phyloP scores from a whole-genome alignment of 2,329 filamentous ascomycete species.

The Malbranchea cinnamomea region DNA sequence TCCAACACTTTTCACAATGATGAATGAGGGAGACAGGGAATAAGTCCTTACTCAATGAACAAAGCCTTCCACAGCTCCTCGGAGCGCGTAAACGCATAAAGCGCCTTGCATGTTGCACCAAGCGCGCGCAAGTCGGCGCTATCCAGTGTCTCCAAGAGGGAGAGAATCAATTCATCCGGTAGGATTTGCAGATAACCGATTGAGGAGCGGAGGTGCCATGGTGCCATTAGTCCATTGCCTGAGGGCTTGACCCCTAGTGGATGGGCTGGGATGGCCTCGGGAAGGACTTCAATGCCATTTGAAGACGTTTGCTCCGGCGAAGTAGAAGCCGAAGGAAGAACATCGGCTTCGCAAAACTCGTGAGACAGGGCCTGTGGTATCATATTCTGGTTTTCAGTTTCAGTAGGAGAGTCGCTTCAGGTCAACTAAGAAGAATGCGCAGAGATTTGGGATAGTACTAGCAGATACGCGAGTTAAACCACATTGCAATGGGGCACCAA shows the following conservation, averaged over 20 bases:
- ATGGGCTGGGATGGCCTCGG: constrained; percentile 55
- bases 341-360: too few relatives aligned
- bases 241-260: constrained; percentile 72
- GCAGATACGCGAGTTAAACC: too few relatives aligned
- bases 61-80: constrained; percentile 84
- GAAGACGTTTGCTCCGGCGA: too few relatives aligned
- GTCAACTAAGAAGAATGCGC: too few relatives aligned
- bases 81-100: constrained; percentile 69
- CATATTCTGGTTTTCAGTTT: too few relatives aligned
- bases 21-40: constrained; percentile 4
- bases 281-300: constrained; percentile 28
- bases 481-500: too few relatives aligned
- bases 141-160: constrained; percentile 63
- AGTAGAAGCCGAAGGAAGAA: too few relatives aligned
- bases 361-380: too few relatives aligned
- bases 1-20: too few relatives aligned
- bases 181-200: constrained; percentile 52
- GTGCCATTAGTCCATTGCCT: constrained; percentile 62
- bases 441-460: too few relatives aligned
- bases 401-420: too few relatives aligned
- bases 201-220: constrained; percentile 49
- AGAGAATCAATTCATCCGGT: constrained; percentile 66
- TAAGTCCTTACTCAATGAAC: constrained; percentile 61
- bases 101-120: constrained; percentile 65
- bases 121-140: constrained; percentile 45